Evolutionary conservation across 176 grass and related monocot species (phyloP).

Genomic region (Aechmea fasciata): DNA sequence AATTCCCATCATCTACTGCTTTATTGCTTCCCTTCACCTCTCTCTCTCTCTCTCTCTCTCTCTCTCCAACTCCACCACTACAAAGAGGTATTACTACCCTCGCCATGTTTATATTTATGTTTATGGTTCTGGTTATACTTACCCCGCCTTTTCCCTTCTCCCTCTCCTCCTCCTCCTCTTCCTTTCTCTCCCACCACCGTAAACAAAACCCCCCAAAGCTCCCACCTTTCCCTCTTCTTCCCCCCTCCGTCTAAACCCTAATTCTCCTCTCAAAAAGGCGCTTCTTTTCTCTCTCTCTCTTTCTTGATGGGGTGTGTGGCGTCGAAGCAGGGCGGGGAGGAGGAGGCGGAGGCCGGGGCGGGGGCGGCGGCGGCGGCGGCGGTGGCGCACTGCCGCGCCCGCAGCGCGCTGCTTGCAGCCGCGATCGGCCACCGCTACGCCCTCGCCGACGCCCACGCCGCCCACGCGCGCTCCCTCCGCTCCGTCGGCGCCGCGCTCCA

Average conservation of each 20-base stretch:
- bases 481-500: constrained; percentile 13
- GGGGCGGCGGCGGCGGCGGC: not conserved
- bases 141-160: not conserved
- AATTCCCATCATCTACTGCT: not conserved
- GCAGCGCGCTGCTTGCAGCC: constrained; percentile 4
- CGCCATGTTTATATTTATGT: not conserved
- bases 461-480: constrained; percentile 2
- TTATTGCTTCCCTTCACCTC: not conserved
- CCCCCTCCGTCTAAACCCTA: not conserved
- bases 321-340: constrained; percentile 13
- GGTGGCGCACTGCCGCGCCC: constrained; percentile 11
- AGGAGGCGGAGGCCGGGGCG: not conserved
- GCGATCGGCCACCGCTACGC: constrained; percentile 11
- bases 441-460: constrained; percentile 19
- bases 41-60: not conserved
- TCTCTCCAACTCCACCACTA: not conserved
- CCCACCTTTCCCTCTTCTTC: constrained; percentile 17
- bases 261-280: not conserved
- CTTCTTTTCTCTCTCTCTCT: not conserved
- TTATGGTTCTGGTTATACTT: not conserved
- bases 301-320: constrained; percentile 10
- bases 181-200: constrained; percentile 4
- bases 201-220: constrained; percentile 24
- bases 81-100: not conserved
- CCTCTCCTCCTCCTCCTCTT: not conserved